Conservation (phyloP, 257 asterid species). For the Gardenia jasminoides region DNA sequence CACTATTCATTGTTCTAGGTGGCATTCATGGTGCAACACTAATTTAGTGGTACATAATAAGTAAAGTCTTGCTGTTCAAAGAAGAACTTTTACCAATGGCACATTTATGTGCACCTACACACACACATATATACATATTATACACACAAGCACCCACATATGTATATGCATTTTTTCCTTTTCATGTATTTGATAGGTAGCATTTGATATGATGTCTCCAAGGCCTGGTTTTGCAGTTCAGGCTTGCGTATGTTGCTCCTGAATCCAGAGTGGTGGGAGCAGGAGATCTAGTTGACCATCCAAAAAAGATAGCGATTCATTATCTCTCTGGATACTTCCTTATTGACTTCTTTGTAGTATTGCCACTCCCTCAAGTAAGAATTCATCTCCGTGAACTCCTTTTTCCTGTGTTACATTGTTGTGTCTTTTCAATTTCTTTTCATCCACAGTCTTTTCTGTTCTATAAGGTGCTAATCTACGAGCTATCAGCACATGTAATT, state of each 20-base stretch:
- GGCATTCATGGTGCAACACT: background rate
- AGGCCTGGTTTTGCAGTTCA: slow-evolving; percentile 62
- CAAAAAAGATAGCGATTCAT: slow-evolving; percentile 65
- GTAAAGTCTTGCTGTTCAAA: background rate
- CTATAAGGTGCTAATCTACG: background rate
- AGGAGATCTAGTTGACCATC: slow-evolving; percentile 77
- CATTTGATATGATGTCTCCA: background rate
- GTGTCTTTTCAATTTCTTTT: background rate
- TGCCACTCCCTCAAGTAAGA: slow-evolving; percentile 86
- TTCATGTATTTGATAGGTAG: background rate
- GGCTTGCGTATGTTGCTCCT: slow-evolving; percentile 85
- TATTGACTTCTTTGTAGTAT: slow-evolving; percentile 58
- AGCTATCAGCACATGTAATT: background rate
- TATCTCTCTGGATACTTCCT: slow-evolving; percentile 58
- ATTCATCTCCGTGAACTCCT: background rate
- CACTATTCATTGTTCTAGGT: background rate
- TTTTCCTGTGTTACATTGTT: background rate
- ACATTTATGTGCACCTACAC: background rate
- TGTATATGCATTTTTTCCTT: background rate
- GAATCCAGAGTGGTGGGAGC: slow-evolving; percentile 84
- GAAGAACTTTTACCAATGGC: background rate
- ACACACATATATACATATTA: too few species aligned
- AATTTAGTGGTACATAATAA: background rate
- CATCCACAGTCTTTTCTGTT: background rate
- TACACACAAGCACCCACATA: too few species aligned